A percentile compares a stretch with the other conserved stretches of the same genome.
Conservation (phyloP, 768 basidiomycete genomes). For the Russula brevipes region DNA sequence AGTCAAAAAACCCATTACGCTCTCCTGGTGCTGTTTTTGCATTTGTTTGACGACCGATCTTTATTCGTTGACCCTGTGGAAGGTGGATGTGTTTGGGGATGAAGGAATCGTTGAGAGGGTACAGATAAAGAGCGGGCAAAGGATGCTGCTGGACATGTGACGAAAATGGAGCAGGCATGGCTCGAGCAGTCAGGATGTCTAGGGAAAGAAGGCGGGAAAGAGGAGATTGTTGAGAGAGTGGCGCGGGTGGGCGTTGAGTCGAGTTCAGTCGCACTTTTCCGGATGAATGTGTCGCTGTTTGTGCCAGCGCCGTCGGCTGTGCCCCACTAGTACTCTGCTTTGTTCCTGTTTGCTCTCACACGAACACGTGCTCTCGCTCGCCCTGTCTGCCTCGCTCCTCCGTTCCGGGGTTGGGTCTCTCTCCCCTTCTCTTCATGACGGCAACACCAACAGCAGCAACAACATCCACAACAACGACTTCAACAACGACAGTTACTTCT, state of each 20-base stretch:
- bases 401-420: neutral
- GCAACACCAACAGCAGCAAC: neutral
- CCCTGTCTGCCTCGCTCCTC: neutral
- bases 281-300: no score
- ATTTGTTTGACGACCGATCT: constrained; percentile 96
- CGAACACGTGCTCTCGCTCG: constrained; percentile 7
- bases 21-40: constrained; percentile 90
- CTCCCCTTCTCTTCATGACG: constrained; percentile 9
- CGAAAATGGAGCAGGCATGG: constrained; percentile 23
- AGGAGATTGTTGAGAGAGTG: constrained; percentile 7
- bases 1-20: constrained; percentile 95
- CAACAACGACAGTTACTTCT: constrained; percentile 24
- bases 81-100: constrained; percentile 92
- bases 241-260: constrained; percentile 7
- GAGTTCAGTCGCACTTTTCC: neutral
- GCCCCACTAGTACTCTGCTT: neutral
- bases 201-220: neutral
- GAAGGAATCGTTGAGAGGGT: constrained; percentile 93
- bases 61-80: constrained; percentile 57
- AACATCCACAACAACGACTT: neutral
- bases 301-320: no score
- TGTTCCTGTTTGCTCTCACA: constrained; percentile 8
- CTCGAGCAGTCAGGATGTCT: neutral
- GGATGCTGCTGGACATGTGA: constrained; percentile 24
- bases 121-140: constrained; percentile 45